phyloP scores from a whole-genome alignment of 1,284 basidiomycete genomes.

The Leucoagaricus sp. region DNA sequence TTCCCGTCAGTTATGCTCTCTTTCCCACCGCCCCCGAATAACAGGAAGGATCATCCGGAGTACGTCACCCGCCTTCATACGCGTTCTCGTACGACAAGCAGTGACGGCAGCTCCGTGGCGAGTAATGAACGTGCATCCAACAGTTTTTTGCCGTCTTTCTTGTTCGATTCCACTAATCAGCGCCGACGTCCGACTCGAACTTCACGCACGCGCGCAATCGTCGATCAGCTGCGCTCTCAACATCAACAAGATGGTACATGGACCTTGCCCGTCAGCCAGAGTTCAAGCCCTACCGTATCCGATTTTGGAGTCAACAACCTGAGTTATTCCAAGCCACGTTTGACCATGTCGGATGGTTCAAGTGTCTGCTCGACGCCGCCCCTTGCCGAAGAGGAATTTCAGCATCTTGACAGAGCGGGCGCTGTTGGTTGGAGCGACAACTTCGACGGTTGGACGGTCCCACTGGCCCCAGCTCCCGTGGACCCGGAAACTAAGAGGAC shows the following conservation, averaged over 20 bases:
- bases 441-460: conserved; percentile 10
- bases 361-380: conserved; percentile 15
- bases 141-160: conserved; percentile 40
- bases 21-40: conserved; percentile 25
- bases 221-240: conserved; percentile 41
- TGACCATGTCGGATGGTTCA: conserved; percentile 34
- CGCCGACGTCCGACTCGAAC: conserved; percentile 34
- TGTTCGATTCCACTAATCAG: conserved; percentile 32
- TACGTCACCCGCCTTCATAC: conserved; percentile 29
- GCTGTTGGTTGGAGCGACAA: conserved; percentile 14
- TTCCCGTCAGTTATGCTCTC: conserved; percentile 39
- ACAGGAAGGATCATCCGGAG: conserved; percentile 45
- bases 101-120: conserved; percentile 28
- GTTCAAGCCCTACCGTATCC: conserved; percentile 32
- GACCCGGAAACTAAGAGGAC: conserved; percentile 29
- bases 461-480: background rate
- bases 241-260: conserved; percentile 13
- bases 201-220: conserved; percentile 48
- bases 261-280: conserved; percentile 29
- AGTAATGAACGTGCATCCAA: conserved; percentile 22
- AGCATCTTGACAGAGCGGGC: conserved; percentile 39
- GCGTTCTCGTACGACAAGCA: conserved; percentile 12
- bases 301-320: conserved; percentile 22
- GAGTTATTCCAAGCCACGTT: conserved; percentile 27
- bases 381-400: conserved; percentile 33